Percentiles rank a stretch among this genome's conserved stretches.
Conservation (phyloP, 208 protist genomes). For the Trypanosoma cruzi region DNA sequence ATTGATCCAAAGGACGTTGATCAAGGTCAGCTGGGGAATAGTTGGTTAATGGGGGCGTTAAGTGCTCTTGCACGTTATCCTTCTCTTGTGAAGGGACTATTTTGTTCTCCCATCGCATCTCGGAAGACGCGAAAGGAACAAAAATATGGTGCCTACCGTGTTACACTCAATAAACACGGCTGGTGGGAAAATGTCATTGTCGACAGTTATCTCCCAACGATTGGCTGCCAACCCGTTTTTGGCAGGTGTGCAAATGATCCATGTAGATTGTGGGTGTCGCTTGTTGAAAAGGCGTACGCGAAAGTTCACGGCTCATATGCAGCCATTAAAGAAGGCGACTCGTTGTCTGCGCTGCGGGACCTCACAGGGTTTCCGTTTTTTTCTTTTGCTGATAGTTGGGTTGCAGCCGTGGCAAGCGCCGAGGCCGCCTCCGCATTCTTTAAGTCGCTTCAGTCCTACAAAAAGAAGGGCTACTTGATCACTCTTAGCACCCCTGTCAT, state of each 20-base stretch:
- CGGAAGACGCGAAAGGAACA: not conserved
- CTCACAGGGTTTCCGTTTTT: conserved; percentile 78
- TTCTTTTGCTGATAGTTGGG: conserved; percentile 40
- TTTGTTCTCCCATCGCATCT: not conserved
- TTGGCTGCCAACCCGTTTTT: not conserved
- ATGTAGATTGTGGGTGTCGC: conserved; percentile 80
- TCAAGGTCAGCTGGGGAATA: conserved; percentile 36
- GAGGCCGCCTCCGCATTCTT: conserved; percentile 50
- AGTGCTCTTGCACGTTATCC: not conserved
- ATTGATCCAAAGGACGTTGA: conserved; percentile 66
- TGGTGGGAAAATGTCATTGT: not conserved
- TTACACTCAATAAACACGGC: not conserved
- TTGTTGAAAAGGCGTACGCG: conserved; percentile 90
- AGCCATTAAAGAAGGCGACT: conserved; percentile 79
- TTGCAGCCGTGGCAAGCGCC: conserved; percentile 35
- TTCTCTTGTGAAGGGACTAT: conserved; percentile 28
- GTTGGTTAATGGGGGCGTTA: not conserved
- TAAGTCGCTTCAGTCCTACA: conserved; percentile 50
- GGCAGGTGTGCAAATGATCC: conserved; percentile 47
- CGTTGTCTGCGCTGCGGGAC: conserved; percentile 70
- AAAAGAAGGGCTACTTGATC: conserved; percentile 50
- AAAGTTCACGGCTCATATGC: conserved; percentile 85
- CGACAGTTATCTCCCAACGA: not conserved
- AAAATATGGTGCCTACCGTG: not conserved
- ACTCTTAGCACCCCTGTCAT: conserved; percentile 53